These are phyloP conservation scores for Collybia sp. DNA, from an alignment of 768 basidiomycete genomes.

Conservation along the genomic window DNA sequence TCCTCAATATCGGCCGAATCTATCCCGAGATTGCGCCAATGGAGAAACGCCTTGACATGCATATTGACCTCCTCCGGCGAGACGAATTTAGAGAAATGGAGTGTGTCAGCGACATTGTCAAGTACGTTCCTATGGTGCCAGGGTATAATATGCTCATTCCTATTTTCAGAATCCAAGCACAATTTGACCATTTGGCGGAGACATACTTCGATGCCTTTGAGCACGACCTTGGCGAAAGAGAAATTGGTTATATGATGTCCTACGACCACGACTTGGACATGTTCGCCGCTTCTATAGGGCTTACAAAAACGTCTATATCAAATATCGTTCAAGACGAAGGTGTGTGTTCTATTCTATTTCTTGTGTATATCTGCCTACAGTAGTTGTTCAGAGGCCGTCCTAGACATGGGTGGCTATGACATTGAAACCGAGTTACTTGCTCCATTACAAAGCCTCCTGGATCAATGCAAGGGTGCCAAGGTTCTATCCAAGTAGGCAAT, in stretches of 20 bases:
- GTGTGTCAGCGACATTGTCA: conserved; percentile 84
- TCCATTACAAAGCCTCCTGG: conserved; percentile 78
- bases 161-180: conserved; percentile 74
- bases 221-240: conserved; percentile 87
- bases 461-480: conserved; percentile 80
- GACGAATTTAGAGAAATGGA: conserved; percentile 95
- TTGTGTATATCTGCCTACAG: background rate
- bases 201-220: conserved; percentile 80
- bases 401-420: conserved; percentile 73
- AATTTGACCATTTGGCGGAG: conserved; percentile 90
- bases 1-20: conserved; percentile 80
- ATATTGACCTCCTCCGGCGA: conserved; percentile 75
- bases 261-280: conserved; percentile 93
- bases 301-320: conserved; percentile 84
- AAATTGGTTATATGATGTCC: conserved; percentile 74
- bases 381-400: conserved; percentile 51
- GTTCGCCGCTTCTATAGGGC: conserved; percentile 87
- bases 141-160: background rate
- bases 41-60: conserved; percentile 91
- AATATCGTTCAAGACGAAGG: conserved; percentile 74
- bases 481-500: conserved; percentile 64
- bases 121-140: conserved; percentile 46
- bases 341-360: conserved; percentile 18
- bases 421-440: conserved; percentile 73
- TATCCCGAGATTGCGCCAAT: conserved; percentile 81